These are phyloP conservation scores for Bromus sterilis DNA, from an alignment of 176 grass and related monocot species.

Conservation along the genomic window DNA sequence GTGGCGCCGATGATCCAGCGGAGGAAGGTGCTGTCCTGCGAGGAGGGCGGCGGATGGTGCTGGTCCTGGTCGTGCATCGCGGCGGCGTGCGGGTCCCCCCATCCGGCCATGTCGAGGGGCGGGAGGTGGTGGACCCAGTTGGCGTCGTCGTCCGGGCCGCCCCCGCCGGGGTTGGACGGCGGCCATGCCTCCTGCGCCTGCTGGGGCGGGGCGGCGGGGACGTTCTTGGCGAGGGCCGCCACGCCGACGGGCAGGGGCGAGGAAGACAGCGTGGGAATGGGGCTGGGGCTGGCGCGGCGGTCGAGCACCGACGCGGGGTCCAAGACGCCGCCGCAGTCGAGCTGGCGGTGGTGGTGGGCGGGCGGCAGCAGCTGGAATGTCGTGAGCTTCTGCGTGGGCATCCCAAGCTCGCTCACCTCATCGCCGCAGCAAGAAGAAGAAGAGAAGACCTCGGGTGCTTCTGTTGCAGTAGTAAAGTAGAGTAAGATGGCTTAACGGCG, in stretches of 20 bases:
- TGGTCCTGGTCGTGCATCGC: not conserved
- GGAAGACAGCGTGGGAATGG: slow-evolving; percentile 44
- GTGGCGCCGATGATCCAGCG: slow-evolving; percentile 62
- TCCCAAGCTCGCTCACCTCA: not conserved
- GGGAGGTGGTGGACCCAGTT: slow-evolving; percentile 42
- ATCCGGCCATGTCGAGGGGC: slow-evolving; percentile 42
- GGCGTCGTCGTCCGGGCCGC: not conserved
- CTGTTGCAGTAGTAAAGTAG: not conserved
- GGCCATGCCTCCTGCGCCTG: slow-evolving; percentile 30
- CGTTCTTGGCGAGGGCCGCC: slow-evolving; percentile 56
- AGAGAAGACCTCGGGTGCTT: not conserved
- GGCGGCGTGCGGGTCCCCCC: slow-evolving; percentile 10
- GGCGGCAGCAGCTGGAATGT: not conserved
- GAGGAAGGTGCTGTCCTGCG: slow-evolving; percentile 68
- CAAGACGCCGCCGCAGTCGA: not conserved
- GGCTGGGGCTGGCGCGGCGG: slow-evolving; percentile 32
- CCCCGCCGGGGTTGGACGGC: not conserved
- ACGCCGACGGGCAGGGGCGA: slow-evolving; percentile 42
- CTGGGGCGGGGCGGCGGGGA: slow-evolving; percentile 21
- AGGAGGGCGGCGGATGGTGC: not conserved
- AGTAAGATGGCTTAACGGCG: not conserved
- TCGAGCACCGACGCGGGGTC: slow-evolving; percentile 66
- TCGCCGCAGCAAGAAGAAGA: not conserved
- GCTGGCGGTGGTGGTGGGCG: not conserved
- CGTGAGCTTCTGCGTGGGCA: slow-evolving; percentile 38